Conservation (phyloP, 805 yeast species). For the Myxozyma neotropica region DNA sequence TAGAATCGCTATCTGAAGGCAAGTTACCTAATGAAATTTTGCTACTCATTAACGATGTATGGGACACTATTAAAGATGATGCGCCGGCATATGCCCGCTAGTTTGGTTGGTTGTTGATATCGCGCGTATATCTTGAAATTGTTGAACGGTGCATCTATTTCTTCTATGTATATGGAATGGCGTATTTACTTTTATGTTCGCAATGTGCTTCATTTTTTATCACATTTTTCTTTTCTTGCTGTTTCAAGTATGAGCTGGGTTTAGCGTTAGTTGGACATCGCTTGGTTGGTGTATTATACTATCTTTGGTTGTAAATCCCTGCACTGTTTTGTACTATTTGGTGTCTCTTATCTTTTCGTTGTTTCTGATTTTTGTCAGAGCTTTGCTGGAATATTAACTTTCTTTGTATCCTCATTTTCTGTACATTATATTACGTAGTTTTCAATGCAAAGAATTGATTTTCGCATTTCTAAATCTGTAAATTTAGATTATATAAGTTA, state of each 20-base stretch:
- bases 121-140: too few relatives aligned
- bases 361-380: too few relatives aligned
- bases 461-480: neutral
- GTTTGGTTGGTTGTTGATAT: too few relatives aligned
- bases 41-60: conserved; percentile 35
- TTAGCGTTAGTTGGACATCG: neutral
- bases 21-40: conserved; percentile 35
- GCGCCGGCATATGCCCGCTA: conserved; percentile 23
- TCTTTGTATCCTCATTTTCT: neutral
- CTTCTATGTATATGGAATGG: neutral
- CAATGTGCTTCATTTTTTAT: neutral
- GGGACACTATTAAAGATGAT: conserved; percentile 36
- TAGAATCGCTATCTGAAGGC: conserved; percentile 36
- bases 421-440: neutral
- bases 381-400: neutral
- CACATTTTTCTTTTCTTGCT: neutral
- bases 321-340: too few relatives aligned
- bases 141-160: neutral
- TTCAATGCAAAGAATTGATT: neutral
- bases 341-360: too few relatives aligned
- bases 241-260: neutral
- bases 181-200: too few relatives aligned
- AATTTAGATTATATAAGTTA: neutral
- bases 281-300: neutral
- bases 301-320: too few relatives aligned